Base-by-base conservation (phyloP, 805 yeast species). In the Ogataea saltuana region DNA sequence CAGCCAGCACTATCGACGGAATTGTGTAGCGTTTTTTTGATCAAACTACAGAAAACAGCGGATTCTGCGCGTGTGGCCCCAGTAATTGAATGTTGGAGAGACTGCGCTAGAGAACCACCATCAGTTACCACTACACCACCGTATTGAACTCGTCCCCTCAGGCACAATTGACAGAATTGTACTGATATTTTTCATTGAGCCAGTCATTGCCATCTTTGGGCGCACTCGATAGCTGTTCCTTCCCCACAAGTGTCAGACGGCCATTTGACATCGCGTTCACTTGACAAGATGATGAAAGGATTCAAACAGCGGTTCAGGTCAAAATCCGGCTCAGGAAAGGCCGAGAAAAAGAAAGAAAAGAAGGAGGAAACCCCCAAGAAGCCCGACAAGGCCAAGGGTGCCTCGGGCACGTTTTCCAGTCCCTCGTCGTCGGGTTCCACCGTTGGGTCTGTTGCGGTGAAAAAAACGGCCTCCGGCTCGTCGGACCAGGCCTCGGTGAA, bases 221-320 rank as follows among this genome's bases (percentile, higher is more conserved):
- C n/a, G n/a, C n/a, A n/a, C n/a, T n/a, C n/a, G n/a, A n/a, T n/a
- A n/a, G n/a, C n/a, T n/a, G n/a, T n/a, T n/a, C n/a, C n/a, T n/a
- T n/a, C n/a, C n/a, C n/a, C n/a, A n/a, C n/a, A n/a, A n/a, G n/a
- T n/a, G n/a, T n/a, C n/a, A n/a, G n/a, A n/a, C n/a, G n/a, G n/a
- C n/a, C n/a, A n/a, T n/a, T n/a, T n/a, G n/a, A n/a, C n/a, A n/a
- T n/a, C n/a, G n/a, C n/a, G n/a, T n/a, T n/a, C n/a, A n/a, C n/a
- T n/a, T n/a, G n/a, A n/a, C 42, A 78, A 71, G 56, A 81, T 81
- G 88, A 81, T 81, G 86, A 81, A 80, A 67, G 86, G 86, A 21
- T 81, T 81, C 64, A 81, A 80, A 58, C 85, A 81, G 58, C 69
- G 80, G 58, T 72, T 72, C 41, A 61, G 65, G 44, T 63, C 74